Percentiles rank a stretch among this genome's conserved stretches.
These are phyloP conservation scores for Globisporangium paddicum DNA, from an alignment of 352 stramenopile genomes.

Conservation along the genomic window DNA sequence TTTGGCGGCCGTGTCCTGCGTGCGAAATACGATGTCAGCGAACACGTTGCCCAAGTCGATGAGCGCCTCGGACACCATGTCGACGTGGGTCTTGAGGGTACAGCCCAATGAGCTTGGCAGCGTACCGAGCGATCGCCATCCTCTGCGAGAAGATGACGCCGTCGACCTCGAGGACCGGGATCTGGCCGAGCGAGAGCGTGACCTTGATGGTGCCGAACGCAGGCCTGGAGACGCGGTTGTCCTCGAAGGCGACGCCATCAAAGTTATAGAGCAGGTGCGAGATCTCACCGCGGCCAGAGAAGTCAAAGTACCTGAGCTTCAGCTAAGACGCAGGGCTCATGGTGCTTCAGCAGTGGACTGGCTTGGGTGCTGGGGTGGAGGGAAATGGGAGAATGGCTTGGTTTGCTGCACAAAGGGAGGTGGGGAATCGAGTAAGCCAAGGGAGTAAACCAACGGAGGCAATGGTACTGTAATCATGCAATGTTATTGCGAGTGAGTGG, in stretches of 20 bases:
- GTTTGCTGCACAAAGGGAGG: no score
- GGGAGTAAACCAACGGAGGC: no score
- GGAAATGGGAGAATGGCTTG: neutral
- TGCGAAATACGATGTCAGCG: neutral
- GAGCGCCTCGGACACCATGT: slow-evolving; percentile 14
- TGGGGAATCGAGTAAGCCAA: no score
- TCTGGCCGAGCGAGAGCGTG: slow-evolving; percentile 18
- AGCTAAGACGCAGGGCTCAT: slow-evolving; percentile 16
- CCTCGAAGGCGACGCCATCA: slow-evolving; percentile 21
- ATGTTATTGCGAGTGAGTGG: no score
- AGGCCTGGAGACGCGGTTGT: slow-evolving; percentile 13
- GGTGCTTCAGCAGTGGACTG: neutral
- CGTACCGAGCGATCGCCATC: slow-evolving; percentile 23
- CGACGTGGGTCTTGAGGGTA: slow-evolving; percentile 15
- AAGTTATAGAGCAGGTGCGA: slow-evolving; percentile 44
- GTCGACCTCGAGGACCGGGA: slow-evolving; percentile 24
- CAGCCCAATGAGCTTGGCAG: slow-evolving; percentile 15
- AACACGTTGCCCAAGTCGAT: slow-evolving; percentile 1
- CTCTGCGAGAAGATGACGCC: slow-evolving; percentile 16
- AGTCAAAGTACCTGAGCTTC: slow-evolving; percentile 74
- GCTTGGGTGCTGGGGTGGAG: neutral
- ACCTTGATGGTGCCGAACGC: slow-evolving; percentile 14
- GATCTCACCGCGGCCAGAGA: slow-evolving; percentile 46
- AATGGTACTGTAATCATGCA: no score
- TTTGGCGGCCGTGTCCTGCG: slow-evolving; percentile 24